These are phyloP conservation scores for Cordia subcordata DNA, from an alignment of 257 asterid genomes.

Conservation along the genomic window DNA sequence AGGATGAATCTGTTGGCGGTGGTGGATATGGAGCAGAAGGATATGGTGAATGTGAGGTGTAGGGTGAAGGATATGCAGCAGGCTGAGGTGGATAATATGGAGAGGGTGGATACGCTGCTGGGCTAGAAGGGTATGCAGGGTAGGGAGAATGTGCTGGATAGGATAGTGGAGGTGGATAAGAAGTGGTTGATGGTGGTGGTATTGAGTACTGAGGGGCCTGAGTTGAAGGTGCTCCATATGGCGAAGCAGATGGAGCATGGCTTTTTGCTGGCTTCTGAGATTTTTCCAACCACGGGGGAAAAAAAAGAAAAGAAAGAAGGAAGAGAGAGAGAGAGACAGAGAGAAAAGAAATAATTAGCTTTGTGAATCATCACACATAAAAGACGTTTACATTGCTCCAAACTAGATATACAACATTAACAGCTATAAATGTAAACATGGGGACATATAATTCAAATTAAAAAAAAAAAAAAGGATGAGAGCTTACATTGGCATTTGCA, in stretches of 20 bases:
- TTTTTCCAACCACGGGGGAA: too few species aligned
- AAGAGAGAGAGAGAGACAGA: too few species aligned
- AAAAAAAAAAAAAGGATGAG: constrained; percentile 4
- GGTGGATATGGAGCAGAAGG: constrained; percentile 24
- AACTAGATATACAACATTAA: neutral
- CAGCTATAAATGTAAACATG: neutral
- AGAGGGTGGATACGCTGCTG: constrained; percentile 26
- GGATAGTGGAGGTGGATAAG: constrained; percentile 20
- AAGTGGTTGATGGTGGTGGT: constrained; percentile 21
- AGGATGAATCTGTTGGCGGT: constrained; percentile 19
- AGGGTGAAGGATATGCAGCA: constrained; percentile 25
- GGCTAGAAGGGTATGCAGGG: constrained; percentile 24
- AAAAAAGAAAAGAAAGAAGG: too few species aligned
- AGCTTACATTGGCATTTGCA: constrained; percentile 61
- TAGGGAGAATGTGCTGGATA: constrained; percentile 30
- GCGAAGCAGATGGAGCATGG: constrained; percentile 37
- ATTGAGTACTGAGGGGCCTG: constrained; percentile 23
- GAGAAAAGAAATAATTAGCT: neutral
- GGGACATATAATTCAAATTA: neutral
- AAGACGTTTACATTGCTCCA: too few species aligned
- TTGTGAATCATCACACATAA: neutral
- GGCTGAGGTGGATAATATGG: constrained; percentile 23
- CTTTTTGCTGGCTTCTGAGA: constrained; percentile 40
- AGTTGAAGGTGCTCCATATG: constrained; percentile 8
- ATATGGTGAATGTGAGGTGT: constrained; percentile 25